Evolutionary conservation across 306 rosid genomes (phyloP).

Genomic region (Crataegus laevigata): DNA sequence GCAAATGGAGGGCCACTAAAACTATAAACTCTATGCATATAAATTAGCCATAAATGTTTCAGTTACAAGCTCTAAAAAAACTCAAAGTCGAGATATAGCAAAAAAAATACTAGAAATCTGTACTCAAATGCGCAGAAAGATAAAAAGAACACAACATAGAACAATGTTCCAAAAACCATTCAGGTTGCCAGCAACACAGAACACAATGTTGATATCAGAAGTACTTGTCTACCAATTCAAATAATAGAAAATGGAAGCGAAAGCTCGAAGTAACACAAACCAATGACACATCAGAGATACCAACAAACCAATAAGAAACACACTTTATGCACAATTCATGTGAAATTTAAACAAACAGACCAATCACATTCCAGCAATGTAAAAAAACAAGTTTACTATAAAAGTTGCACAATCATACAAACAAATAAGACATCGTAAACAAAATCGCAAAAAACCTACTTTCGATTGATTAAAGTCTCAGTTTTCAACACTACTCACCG

Average conservation of each 20-base stretch:
- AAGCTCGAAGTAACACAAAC: neutral
- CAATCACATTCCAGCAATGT: neutral
- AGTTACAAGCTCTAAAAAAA: neutral
- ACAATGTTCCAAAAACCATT: neutral
- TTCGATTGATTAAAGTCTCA: neutral
- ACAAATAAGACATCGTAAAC: neutral
- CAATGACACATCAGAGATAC: conserved; percentile 1
- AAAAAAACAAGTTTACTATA: neutral
- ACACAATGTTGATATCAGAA: neutral
- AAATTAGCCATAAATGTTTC: conserved; percentile 2
- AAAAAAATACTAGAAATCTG: neutral
- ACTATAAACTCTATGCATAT: neutral
- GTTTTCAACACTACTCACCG: conserved; percentile 47
- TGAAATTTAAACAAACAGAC: neutral
- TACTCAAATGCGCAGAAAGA: neutral
- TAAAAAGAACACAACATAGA: neutral
- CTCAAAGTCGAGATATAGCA: neutral
- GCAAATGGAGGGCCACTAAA: neutral
- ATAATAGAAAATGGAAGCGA: neutral
- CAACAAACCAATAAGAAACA: neutral
- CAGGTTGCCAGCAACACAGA: neutral
- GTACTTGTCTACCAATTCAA: neutral
- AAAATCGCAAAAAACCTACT: neutral
- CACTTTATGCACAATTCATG: neutral
- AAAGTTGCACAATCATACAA: neutral